Evolutionary conservation across 2,329 filamentous ascomycete genomes (phyloP), one percentile per base, ranked within the genome.

Genomic region (Penicillium sp.): DNA sequence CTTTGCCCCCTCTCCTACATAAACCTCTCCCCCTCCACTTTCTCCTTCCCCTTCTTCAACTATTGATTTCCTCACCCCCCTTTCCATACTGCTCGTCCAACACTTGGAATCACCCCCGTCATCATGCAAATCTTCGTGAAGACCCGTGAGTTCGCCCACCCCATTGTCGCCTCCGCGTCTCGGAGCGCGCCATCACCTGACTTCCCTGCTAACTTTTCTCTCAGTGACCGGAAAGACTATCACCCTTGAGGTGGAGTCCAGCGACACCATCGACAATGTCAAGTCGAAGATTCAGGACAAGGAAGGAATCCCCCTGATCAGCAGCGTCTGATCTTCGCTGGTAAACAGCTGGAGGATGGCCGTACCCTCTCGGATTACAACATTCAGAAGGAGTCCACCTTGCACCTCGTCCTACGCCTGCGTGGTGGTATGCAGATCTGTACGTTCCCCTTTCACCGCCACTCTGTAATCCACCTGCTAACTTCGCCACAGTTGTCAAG

Each of bases 61-160:
- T 45, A n/a, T 38, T 40, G 44, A 47, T 50, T 39, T 49, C 50
- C 43, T 47, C 49, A 46, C 47, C 37, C 44, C 51, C 29, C 51
- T 48, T 46, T 42, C 35, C 32, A 43, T 40, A 47, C 46, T 49
- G 37, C 18, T 40, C 31, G 24, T 28, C 32, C 34, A 14, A 43
- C 60, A 43, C 52, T 40, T 50, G 46, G 38, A 42, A 38, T 44
- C 47, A 45, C 47, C 38, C 4, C 31, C 66, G 69, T 58, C 73
- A 83, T 59, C 72, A 94, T 95, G 90, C 90, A 95, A 81, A 95
- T 96, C 80, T 96, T 95, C 74, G 90, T 95, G 66, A 95, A 95
- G 85, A 95, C 89, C 62, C 81, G 85, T 89, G 78, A 80, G 85
- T 85, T 63, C 29, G 26, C 16, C 23, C 13, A 22, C 29, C n/a